phyloP scores from a whole-genome alignment of 768 basidiomycete genomes.

The Dacryopinax spathularia region DNA sequence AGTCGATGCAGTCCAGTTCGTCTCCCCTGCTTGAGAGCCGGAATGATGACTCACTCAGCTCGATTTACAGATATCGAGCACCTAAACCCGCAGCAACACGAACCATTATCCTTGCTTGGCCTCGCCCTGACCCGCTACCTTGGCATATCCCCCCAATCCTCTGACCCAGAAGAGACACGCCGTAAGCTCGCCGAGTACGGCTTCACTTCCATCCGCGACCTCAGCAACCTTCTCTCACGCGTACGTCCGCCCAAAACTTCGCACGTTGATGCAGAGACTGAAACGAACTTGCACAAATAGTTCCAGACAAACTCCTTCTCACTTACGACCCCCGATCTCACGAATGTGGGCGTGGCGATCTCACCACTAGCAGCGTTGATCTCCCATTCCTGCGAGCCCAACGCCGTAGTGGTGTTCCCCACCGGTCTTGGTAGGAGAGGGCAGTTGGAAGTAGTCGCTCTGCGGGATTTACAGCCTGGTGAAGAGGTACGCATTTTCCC shows the following conservation, averaged over 20 bases:
- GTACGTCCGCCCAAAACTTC: slow-evolving; percentile 29
- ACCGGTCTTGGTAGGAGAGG: slow-evolving; percentile 32
- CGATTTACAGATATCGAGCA: slow-evolving; percentile 38
- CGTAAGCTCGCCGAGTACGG: slow-evolving; percentile 44
- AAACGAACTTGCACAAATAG: slow-evolving; percentile 28
- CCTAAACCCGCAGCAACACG: slow-evolving; percentile 34
- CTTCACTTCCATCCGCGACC: slow-evolving; percentile 41
- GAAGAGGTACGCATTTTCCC: slow-evolving; percentile 46
- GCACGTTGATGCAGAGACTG: background rate
- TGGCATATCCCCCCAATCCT: slow-evolving; percentile 38
- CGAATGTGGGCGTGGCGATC: slow-evolving; percentile 71
- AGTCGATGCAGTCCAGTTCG: slow-evolving; percentile 64
- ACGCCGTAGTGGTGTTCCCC: slow-evolving; percentile 87
- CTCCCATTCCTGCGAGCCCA: slow-evolving; percentile 81
- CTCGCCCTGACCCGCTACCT: slow-evolving; percentile 63
- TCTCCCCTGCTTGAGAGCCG: slow-evolving; percentile 8
- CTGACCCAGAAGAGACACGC: background rate
- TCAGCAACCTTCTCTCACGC: slow-evolving; percentile 58
- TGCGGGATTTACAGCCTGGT: slow-evolving; percentile 44
- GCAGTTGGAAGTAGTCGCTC: slow-evolving; percentile 55
- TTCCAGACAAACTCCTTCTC: slow-evolving; percentile 88
- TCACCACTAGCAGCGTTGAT: slow-evolving; percentile 66
- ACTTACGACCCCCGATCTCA: slow-evolving; percentile 58
- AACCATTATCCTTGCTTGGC: slow-evolving; percentile 54
- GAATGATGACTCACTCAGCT: no score